Base-by-base conservation (phyloP, 176 grass and related monocot species). In the Zea luxurians region DNA sequence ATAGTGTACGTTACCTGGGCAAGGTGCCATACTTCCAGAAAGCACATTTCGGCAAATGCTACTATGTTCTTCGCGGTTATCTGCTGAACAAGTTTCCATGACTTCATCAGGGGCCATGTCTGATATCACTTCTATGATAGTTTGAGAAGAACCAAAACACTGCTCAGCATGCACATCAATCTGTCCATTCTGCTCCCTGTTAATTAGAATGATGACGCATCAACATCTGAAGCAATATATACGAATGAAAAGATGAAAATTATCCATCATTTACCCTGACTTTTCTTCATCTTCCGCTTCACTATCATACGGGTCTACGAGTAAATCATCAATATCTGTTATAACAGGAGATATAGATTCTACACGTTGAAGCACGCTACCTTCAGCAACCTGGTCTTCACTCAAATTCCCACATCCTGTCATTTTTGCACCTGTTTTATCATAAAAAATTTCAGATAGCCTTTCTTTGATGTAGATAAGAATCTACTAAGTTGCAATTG, bases 221-320 rank as follows among this genome's bases (percentile, higher is more conserved):
- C 36, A 87, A 42, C 70, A 83, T 77, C 54, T 17, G 12, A 73
- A 43, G 43, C 8, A 69, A 70, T 42, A 73, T 4, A 27, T 80
- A 52, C 53, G 69, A 67, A 48, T 10, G 66, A 65, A 83, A 54
- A 18, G 37, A 66, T 66, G 17, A 37, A 37, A 45, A 66, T 8
- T 49, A 86, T 79, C 68, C 54, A 71, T 71, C 44, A 58, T 47
- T 80, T 88, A 94, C 92, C 77, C 86, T 7, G 69, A 73, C 8
- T 65, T 83, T n/a, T 92, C 89, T 15, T 84, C 58, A 72, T 76
- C 76, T 85, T 91, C 74, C 75, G 83, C 83, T 68, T 89, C 84
- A 70, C 64, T 82, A 78, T 80, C 87, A 53, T 90, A 90, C 40
- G 91, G 83, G 70, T 95, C 92, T 57, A 92, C 84, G 60, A 95